Conservation (phyloP, 306 rosid species). For the Clitoria ternatea region DNA sequence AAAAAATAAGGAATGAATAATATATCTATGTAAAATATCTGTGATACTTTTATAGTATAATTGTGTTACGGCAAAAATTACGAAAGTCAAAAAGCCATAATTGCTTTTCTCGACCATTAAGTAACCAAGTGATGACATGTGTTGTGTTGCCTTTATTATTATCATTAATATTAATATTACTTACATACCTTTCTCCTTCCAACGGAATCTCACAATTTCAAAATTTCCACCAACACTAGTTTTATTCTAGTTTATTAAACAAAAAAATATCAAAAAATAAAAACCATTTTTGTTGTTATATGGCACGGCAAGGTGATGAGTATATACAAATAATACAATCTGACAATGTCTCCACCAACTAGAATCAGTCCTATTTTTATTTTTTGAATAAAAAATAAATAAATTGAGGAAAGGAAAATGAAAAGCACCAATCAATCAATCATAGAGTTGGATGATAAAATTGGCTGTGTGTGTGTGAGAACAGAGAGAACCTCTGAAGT, state of each 20-base stretch:
- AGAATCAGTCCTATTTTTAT: not conserved
- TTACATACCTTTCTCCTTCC: not conserved
- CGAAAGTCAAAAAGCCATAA: not conserved
- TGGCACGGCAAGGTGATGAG: not conserved
- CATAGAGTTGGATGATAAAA: slow-evolving; percentile 13
- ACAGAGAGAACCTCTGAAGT: not conserved
- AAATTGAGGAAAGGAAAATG: not conserved
- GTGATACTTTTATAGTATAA: too few relatives aligned
- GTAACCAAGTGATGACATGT: not conserved
- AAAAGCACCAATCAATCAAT: slow-evolving; percentile 34
- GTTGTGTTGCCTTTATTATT: not conserved
- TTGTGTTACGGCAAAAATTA: too few relatives aligned
- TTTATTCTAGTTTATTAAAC: too few relatives aligned
- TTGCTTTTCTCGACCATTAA: not conserved
- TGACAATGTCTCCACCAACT: not conserved
- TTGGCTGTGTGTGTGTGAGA: not conserved
- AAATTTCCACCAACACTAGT: not conserved
- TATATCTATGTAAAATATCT: too few relatives aligned
- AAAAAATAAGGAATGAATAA: too few relatives aligned
- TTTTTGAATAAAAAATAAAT: not conserved
- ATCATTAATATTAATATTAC: not conserved
- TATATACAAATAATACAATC: too few relatives aligned
- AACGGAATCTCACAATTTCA: not conserved
- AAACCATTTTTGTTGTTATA: not conserved
- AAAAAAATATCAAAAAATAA: too few relatives aligned